Conservation (phyloP, 192 early-diverging fungal genomes). For the Lobulomyces angularis region DNA sequence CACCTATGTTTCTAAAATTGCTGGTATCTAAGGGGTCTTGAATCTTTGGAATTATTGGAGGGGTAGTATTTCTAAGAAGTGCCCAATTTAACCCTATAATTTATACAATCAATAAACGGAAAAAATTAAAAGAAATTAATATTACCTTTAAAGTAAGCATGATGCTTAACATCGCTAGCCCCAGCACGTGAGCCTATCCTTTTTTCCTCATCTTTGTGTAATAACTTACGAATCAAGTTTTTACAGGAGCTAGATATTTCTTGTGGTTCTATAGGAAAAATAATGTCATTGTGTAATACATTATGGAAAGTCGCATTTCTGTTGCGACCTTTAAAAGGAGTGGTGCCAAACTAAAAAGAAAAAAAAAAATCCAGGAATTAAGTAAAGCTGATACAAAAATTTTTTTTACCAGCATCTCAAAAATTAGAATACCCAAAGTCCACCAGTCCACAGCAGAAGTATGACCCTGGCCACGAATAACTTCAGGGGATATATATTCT, state of each 20-base stretch:
- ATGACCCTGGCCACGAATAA: constrained; percentile 90
- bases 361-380: background rate
- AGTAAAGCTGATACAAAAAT: constrained; percentile 6
- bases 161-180: constrained; percentile 84
- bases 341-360: constrained; percentile 62
- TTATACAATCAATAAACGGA: no score
- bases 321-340: constrained; percentile 92
- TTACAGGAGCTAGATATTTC: constrained; percentile 46
- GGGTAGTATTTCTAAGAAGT: constrained; percentile 65
- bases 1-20: constrained; percentile 55
- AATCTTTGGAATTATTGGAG: constrained; percentile 65
- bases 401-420: constrained; percentile 75
- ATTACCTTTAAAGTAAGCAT: constrained; percentile 83
- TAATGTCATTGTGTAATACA: constrained; percentile 67
- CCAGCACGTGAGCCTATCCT: constrained; percentile 80
- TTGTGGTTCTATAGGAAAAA: constrained; percentile 47
- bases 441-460: constrained; percentile 94
- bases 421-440: constrained; percentile 94
- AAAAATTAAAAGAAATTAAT: no score
- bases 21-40: constrained; percentile 36
- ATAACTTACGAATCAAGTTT: constrained; percentile 65
- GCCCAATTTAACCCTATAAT: constrained; percentile 93
- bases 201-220: constrained; percentile 80
- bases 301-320: constrained; percentile 79
- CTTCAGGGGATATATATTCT: constrained; percentile 98